Percentiles rank a stretch among this genome's conserved stretches.
phyloP scores from a whole-genome alignment of 2,329 filamentous ascomycete genomes.

The Dactylellina leptospora region DNA sequence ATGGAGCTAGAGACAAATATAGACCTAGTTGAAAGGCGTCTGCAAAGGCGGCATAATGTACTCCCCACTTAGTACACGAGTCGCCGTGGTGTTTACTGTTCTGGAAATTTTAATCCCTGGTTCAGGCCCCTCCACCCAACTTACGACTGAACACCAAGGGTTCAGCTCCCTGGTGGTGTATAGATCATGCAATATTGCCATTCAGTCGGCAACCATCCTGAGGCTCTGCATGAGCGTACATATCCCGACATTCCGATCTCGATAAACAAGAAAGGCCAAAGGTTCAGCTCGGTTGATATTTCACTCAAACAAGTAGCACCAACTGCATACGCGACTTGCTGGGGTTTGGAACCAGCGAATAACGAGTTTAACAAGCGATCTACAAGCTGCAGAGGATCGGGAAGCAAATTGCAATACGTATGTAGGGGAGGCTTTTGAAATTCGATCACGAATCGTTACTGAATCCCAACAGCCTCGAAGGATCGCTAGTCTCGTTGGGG shows the following conservation, averaged over 20 bases:
- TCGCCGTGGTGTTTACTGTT: too few relatives aligned
- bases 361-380: neutral
- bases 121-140: too few relatives aligned
- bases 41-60: too few relatives aligned
- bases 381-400: neutral
- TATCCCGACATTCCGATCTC: slow-evolving; percentile 5
- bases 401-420: neutral
- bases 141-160: too few relatives aligned
- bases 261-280: neutral
- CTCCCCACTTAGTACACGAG: too few relatives aligned
- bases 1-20: too few relatives aligned
- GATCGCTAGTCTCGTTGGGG: too few relatives aligned
- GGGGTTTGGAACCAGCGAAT: neutral
- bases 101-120: neutral
- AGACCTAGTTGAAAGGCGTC: too few relatives aligned
- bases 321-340: neutral
- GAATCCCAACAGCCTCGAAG: too few relatives aligned
- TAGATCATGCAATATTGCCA: neutral
- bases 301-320: neutral
- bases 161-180: too few relatives aligned
- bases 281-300: neutral
- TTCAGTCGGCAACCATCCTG: slow-evolving; percentile 3
- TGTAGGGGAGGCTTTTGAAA: too few relatives aligned
- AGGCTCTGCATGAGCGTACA: neutral
- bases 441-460: too few relatives aligned